Base-by-base conservation (phyloP, 176 grass and related monocot genomes). In the Lolium multiflorum region DNA sequence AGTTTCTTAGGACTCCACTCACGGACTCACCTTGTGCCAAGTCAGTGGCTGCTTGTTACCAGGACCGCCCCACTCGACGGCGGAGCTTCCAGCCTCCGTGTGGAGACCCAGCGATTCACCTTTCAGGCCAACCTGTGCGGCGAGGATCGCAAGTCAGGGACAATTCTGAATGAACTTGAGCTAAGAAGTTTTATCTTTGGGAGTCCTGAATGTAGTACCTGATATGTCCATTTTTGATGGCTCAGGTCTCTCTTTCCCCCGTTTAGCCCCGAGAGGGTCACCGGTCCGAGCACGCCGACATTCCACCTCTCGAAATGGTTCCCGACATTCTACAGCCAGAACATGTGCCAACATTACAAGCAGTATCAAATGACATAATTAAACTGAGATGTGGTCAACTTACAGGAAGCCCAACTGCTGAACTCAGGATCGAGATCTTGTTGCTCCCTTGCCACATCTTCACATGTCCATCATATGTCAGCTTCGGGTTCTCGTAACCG, bases 11-110 rank as follows among this genome's bases (percentile, higher is more conserved):
- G 0, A 35, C 31, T 35, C 31, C 31, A 35, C 11, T n/a, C n/a
- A n/a, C n/a, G n/a, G n/a, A 61, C 82, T 83, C 3, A 98, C 96
- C 92, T 96, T 96, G 88, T 94, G 94, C 96, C 96, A 98, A 6
- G 96, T 98, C 71, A 98, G 66, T n/a, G 93, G 91, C 85, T 91
- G 88, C 47, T 78, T 82, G 52, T 72, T 85, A 54, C 76, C 82
- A 5, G 86, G 73, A n/a, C 55, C 62, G 2, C 88, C 87, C 96
- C 93, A 98, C 48, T 96, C 86, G 3, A 98, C 96, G 9, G 91
- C 73, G 14, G 93, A 96, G 82, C 91, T 96, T 44, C 96, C 92
- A 25, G 89, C 76, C 11, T 89, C 64, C 1, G 88, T 87, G 80
- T 94, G 90, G 64, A 98, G 61, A 5, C 84, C 80, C 54, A 94